Evolutionary conservation across 2,329 filamentous ascomycete genomes (phyloP), one percentile per base, ranked within the genome.

Genomic region (Aspergillus sclerotialis): DNA sequence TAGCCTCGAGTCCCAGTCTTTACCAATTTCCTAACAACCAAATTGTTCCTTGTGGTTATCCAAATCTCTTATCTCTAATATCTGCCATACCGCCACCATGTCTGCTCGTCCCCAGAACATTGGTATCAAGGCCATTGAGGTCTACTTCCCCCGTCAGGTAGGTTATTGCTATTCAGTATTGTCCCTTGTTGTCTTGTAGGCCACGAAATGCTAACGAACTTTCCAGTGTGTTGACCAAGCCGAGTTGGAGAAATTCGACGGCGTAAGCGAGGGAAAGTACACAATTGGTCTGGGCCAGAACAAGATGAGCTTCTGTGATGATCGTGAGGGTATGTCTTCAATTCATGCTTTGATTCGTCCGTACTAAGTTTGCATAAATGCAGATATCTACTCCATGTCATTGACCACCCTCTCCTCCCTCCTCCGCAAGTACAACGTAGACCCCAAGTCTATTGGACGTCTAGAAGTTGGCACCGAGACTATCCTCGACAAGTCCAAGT

Each of bases 241-340:
- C 38, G 84, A 89, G 63, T 76, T 92, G 44, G 84, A 90, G 65
- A 84, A 86, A 67, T 86, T 87, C 67, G 85, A 92, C 76, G 84
- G 84, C 61, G 84, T 86, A 55, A 76, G 76, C 61, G 63, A 78
- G 37, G 85, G 85, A 49, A 92, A 92, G 70, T 92, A 92, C 74
- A 92, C 85, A 56, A 90, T 92, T 68, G 85, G 85, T 63, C 81
- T 92, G 37, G 85, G 85, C 55, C 85, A 92, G 75, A 90, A 83
- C 60, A 87, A 84, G 70, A 92, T 92, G 85, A 82, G 80, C 72
- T 92, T 92, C 69, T 90, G 85, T 63, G 85, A 92, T 66, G 85
- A 92, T 59, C 80, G 84, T 58, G 85, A 92, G 72, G 84, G 84
- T 88, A 63, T 64, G 70, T 42, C 26, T 4, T 19, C 24, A 7